A percentile compares a stretch with the other conserved stretches of the same genome.
phyloP scores from a whole-genome alignment of 345 rosid genomes.

The Trapa incisa region DNA sequence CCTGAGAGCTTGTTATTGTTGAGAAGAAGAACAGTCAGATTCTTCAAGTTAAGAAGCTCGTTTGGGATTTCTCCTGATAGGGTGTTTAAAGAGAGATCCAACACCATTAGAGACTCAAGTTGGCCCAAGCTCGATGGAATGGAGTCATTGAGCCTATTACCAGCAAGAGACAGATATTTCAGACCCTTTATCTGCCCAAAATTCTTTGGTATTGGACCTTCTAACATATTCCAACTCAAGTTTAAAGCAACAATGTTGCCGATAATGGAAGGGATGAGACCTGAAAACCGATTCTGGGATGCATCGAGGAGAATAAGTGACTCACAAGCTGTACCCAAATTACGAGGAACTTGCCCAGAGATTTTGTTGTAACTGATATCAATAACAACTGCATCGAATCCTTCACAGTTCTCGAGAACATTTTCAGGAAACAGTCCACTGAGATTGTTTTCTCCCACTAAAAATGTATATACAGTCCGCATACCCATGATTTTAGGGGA shows the following conservation, averaged over 20 bases:
- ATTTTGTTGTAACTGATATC: slow-evolving; percentile 45
- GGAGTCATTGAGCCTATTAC: slow-evolving; percentile 37
- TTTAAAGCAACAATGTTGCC: slow-evolving; percentile 37
- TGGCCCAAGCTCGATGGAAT: slow-evolving; percentile 38
- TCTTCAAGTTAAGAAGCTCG: slow-evolving; percentile 29
- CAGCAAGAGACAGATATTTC: slow-evolving; percentile 41
- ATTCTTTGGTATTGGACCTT: slow-evolving; percentile 30
- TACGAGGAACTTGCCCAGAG: slow-evolving; percentile 32
- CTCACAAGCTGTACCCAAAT: slow-evolving; percentile 31
- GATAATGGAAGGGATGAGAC: slow-evolving; percentile 29
- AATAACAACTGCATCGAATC: slow-evolving; percentile 24
- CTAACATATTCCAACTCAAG: slow-evolving; percentile 40
- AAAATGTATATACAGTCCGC: slow-evolving; percentile 39
- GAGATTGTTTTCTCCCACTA: slow-evolving; percentile 45
- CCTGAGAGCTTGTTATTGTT: slow-evolving; percentile 49
- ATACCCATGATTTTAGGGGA: slow-evolving; percentile 44
- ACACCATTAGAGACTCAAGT: slow-evolving; percentile 26
- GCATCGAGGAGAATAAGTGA: slow-evolving; percentile 40
- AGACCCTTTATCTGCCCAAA: slow-evolving; percentile 26
- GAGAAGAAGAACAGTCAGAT: slow-evolving; percentile 41
- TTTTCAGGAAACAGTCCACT: slow-evolving; percentile 37
- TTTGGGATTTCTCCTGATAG: slow-evolving; percentile 45
- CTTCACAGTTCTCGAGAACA: slow-evolving; percentile 31
- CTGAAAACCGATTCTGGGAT: slow-evolving; percentile 37
- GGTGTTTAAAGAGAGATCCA: slow-evolving; percentile 51